phyloP scores from a whole-genome alignment of 2,329 filamentous ascomycete species.

The Leptographium procerum region DNA sequence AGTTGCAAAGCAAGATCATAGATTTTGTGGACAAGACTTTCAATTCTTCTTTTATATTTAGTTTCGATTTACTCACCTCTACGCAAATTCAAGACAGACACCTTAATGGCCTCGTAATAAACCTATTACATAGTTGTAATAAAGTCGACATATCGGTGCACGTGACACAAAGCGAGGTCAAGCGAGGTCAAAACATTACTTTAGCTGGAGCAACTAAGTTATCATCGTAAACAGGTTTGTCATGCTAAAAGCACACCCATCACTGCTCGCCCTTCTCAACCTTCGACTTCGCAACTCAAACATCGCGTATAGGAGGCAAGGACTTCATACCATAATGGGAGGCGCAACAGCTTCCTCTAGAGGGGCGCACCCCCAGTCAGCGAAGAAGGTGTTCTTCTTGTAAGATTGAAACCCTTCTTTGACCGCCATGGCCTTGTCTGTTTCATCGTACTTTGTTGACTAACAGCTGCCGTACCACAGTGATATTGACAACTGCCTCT shows the following conservation, averaged over 20 bases:
- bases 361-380: background rate
- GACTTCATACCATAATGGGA: slow-evolving; percentile 1
- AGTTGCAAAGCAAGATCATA: background rate
- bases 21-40: background rate
- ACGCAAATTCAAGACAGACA: no score
- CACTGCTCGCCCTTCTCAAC: background rate
- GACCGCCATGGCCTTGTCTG: background rate
- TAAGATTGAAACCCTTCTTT: slow-evolving; percentile 16
- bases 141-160: background rate
- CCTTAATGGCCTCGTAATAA: no score
- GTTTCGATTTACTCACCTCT: no score
- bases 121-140: no score
- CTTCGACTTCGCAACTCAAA: slow-evolving; percentile 4
- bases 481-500: slow-evolving; percentile 97
- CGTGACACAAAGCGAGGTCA: background rate
- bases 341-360: background rate
- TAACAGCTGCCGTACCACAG: slow-evolving; percentile 36
- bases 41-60: background rate
- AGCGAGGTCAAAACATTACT: no score
- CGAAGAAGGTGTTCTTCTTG: slow-evolving; percentile 31
- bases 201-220: background rate
- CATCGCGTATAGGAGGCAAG: background rate
- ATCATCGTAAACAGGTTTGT: slow-evolving; percentile 11
- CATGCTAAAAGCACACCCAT: slow-evolving; percentile 8
- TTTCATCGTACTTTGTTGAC: background rate